These are phyloP conservation scores for Lecanosticta acicola DNA, from an alignment of 2,329 filamentous ascomycete genomes.

Conservation along the genomic window DNA sequence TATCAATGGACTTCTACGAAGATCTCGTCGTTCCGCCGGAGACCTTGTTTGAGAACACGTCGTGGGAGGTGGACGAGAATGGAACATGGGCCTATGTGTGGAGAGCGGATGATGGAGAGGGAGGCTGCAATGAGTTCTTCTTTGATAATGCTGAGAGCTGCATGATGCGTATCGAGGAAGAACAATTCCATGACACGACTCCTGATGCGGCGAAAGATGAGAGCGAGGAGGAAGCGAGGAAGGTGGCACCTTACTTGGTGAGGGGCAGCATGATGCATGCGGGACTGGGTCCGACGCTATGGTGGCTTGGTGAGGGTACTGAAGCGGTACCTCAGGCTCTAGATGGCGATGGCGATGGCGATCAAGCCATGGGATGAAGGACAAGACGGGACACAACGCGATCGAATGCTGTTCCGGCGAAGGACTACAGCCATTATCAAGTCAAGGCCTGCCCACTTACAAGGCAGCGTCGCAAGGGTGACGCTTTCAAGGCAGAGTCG, in stretches of 20 bases:
- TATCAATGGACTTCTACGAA: conserved; percentile 87
- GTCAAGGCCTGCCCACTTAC: too few species aligned
- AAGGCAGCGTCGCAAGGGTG: too few species aligned
- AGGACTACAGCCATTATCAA: too few species aligned
- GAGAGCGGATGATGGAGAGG: conserved; percentile 62
- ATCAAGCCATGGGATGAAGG: conserved; percentile 8
- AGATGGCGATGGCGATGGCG: conserved; percentile 3
- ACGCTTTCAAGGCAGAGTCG: too few species aligned
- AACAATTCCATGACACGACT: conserved; percentile 87
- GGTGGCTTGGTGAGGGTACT: conserved; percentile 38
- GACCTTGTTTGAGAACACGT: conserved; percentile 66
- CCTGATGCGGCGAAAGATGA: conserved; percentile 61
- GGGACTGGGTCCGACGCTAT: conserved; percentile 44
- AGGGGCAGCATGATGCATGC: conserved; percentile 45
- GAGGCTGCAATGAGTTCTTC: conserved; percentile 54
- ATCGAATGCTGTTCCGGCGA: too few species aligned
- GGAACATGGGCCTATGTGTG: conserved; percentile 66
- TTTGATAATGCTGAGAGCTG: conserved; percentile 89
- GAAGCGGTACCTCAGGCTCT: conserved; percentile 6
- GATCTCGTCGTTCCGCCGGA: conserved; percentile 75
- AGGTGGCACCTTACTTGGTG: conserved; percentile 66
- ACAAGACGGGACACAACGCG: too few species aligned
- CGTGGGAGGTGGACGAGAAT: conserved; percentile 25
- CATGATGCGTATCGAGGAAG: conserved; percentile 75
- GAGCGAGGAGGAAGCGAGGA: conserved; percentile 55